phyloP scores from a whole-genome alignment of 2,329 filamentous ascomycete species.

The Colletotrichum gigasporum region DNA sequence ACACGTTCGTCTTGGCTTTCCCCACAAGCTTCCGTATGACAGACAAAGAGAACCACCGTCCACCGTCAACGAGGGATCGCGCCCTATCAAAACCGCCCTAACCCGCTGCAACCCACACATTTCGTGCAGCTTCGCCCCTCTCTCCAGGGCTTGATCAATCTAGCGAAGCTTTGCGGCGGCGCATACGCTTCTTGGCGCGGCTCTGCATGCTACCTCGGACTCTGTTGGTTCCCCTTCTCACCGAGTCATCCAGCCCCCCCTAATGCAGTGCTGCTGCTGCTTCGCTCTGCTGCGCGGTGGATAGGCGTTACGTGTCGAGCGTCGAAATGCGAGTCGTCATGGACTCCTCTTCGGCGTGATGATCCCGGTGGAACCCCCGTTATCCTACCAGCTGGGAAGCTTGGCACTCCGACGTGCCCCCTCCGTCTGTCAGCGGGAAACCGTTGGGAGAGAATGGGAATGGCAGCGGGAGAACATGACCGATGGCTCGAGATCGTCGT shows the following conservation, averaged over 20 bases:
- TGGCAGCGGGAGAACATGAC: too few relatives aligned
- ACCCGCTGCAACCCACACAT: background rate
- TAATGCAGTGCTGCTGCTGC: too few relatives aligned
- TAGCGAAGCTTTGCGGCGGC: background rate
- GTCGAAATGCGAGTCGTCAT: background rate
- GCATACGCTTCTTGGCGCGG: background rate
- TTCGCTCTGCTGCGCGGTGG: background rate
- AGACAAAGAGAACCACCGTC: background rate
- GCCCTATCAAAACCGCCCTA: background rate
- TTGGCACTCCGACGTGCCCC: too few relatives aligned
- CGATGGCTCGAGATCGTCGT: too few relatives aligned
- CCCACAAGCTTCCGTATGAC: background rate
- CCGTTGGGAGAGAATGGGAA: too few relatives aligned
- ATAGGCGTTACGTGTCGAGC: conserved; percentile 4
- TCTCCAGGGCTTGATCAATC: background rate
- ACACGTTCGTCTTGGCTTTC: too few relatives aligned
- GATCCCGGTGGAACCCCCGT: background rate
- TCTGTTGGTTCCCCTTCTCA: too few relatives aligned
- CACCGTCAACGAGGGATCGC: background rate
- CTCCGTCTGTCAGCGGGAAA: too few relatives aligned
- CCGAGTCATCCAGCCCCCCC: too few relatives aligned
- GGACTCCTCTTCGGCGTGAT: background rate
- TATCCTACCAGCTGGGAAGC: background rate
- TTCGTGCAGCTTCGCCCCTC: background rate
- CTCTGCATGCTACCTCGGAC: background rate